Evolutionary conservation across 2,329 filamentous ascomycete genomes (phyloP).

Genomic region (Alternaria metachromatica): DNA sequence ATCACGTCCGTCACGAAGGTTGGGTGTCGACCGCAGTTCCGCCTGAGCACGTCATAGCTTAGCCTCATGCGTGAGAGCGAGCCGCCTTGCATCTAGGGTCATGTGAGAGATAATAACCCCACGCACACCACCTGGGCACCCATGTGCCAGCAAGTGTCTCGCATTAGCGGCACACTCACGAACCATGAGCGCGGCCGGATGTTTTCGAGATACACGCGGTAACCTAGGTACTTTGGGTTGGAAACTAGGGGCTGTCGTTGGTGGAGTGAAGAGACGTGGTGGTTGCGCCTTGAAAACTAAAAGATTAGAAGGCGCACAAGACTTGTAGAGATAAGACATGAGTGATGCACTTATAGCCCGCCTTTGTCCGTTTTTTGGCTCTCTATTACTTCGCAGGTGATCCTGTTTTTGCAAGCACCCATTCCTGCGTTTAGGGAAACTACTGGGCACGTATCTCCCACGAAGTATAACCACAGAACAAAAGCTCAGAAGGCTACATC

Average conservation of each 20-base stretch:
- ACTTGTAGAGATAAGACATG: background rate
- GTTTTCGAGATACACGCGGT: background rate
- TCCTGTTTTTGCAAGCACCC: no score
- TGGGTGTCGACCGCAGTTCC: background rate
- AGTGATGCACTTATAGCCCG: background rate
- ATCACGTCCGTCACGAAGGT: background rate
- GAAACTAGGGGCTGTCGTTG: background rate
- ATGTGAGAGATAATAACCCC: background rate
- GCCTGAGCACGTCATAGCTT: constrained; percentile 14
- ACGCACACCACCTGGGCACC: background rate
- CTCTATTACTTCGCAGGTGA: no score
- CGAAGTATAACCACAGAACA: no score
- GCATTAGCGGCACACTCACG: constrained; percentile 2
- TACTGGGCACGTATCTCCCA: no score
- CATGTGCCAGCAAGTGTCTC: constrained; percentile 12
- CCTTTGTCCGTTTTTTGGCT: background rate
- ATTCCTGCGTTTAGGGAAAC: no score
- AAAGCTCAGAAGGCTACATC: background rate
- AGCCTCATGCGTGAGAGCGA: constrained; percentile 13
- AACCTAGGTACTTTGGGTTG: background rate
- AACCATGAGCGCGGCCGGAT: background rate
- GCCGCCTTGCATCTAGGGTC: background rate
- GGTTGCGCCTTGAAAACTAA: background rate
- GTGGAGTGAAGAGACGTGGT: background rate
- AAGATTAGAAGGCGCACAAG: background rate